Conservation (phyloP, 2,329 filamentous ascomycete species). For the Penicillium sp. region DNA sequence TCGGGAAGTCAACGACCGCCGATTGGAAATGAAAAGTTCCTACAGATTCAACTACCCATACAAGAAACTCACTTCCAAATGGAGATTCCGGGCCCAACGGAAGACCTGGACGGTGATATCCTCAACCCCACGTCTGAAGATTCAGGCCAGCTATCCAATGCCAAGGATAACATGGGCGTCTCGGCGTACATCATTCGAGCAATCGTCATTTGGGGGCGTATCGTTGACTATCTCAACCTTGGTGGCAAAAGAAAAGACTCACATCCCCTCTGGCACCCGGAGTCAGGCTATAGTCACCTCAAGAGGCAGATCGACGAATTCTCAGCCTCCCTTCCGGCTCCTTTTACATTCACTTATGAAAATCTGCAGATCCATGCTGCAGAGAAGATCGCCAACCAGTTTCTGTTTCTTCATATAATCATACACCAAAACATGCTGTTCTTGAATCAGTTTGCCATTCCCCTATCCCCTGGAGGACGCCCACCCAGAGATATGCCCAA, state of each 20-base stretch:
- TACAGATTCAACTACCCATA: slow-evolving; percentile 87
- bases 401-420: slow-evolving; percentile 86
- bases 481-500: slow-evolving; percentile 72
- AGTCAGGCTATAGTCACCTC: slow-evolving; percentile 75
- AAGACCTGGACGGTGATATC: slow-evolving; percentile 74
- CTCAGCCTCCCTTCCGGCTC: slow-evolving; percentile 66
- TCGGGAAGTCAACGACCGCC: slow-evolving; percentile 90
- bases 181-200: slow-evolving; percentile 85
- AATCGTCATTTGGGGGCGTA: slow-evolving; percentile 85
- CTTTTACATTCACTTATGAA: slow-evolving; percentile 73
- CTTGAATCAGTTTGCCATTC: slow-evolving; percentile 82
- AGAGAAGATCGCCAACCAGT: slow-evolving; percentile 85
- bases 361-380: slow-evolving; percentile 84
- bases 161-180: slow-evolving; percentile 87
- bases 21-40: slow-evolving; percentile 84
- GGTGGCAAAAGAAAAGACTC: slow-evolving; percentile 79
- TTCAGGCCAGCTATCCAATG: slow-evolving; percentile 65
- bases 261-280: slow-evolving; percentile 76
- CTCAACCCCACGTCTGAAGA: slow-evolving; percentile 64
- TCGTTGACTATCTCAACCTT: slow-evolving; percentile 87
- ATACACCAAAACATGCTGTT: slow-evolving; percentile 89
- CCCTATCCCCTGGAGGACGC: slow-evolving; percentile 64
- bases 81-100: slow-evolving; percentile 85
- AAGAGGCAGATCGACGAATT: slow-evolving; percentile 72
- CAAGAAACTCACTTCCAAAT: slow-evolving; percentile 88